A percentile compares a stretch with the other conserved stretches of the same genome.
phyloP scores from a whole-genome alignment of 768 basidiomycete genomes.

The Boletus rex-veris region DNA sequence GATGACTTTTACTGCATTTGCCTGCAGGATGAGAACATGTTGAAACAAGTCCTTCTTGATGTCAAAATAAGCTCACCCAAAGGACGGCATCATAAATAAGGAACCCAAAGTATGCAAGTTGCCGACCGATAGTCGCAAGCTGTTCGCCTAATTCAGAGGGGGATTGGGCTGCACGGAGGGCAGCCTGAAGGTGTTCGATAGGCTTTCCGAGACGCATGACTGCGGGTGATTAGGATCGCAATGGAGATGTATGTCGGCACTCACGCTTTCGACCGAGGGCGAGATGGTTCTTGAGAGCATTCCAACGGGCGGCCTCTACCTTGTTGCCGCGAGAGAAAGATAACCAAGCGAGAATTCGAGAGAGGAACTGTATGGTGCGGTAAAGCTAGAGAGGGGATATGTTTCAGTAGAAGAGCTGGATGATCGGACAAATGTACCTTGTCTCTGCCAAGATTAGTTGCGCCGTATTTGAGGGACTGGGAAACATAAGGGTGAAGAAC shows the following conservation, averaged over 20 bases:
- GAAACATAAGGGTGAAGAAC: conserved; percentile 83
- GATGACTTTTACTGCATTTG: conserved; percentile 64
- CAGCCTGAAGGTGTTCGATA: conserved; percentile 89
- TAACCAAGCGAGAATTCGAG: conserved; percentile 87
- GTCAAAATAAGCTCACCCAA: conserved; percentile 59
- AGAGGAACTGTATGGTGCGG: conserved; percentile 85
- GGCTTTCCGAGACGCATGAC: conserved; percentile 94
- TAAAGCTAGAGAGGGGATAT: conserved; percentile 58
- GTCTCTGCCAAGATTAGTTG: conserved; percentile 85
- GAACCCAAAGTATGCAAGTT: conserved; percentile 87
- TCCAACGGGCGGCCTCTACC: conserved; percentile 70
- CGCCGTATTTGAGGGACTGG: conserved; percentile 69
- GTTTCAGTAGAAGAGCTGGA: background rate
- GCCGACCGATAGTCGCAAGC: conserved; percentile 74
- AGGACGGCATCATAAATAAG: conserved; percentile 76
- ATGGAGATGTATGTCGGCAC: background rate
- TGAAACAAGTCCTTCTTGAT: background rate
- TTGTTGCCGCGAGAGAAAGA: conserved; percentile 67
- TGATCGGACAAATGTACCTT: conserved; percentile 51
- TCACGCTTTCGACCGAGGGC: conserved; percentile 82
- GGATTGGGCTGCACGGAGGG: conserved; percentile 63
- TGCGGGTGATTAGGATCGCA: conserved; percentile 30
- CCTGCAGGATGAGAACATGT: conserved; percentile 36
- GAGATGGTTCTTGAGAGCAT: conserved; percentile 81
- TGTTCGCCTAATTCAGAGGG: conserved; percentile 62